Evolutionary conservation across 1,284 basidiomycete genomes (phyloP).

Genomic region (Rhodotorula mucilaginosa): DNA sequence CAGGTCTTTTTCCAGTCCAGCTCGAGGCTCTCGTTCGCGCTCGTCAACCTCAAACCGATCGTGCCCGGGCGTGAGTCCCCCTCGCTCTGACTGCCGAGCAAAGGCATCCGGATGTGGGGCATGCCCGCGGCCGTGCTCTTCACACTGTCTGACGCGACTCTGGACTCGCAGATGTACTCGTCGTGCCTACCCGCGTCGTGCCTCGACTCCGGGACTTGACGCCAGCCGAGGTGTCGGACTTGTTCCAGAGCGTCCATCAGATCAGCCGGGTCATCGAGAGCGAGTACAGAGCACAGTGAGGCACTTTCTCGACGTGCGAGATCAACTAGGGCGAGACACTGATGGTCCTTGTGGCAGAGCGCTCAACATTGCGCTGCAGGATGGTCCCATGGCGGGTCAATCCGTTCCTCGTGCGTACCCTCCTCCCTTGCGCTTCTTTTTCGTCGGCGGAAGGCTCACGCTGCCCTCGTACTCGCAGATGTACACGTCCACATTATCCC

Average conservation of each 20-base stretch:
- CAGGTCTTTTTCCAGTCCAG: conserved; percentile 69
- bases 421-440: conserved; percentile 72
- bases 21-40: conserved; percentile 65
- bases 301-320: conserved; percentile 62
- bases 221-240: conserved; percentile 66
- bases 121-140: too few species aligned
- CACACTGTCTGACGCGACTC: background rate
- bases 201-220: conserved; percentile 71
- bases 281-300: conserved; percentile 53
- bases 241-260: conserved; percentile 70
- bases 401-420: conserved; percentile 78
- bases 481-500: conserved; percentile 88
- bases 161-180: conserved; percentile 70
- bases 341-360: conserved; percentile 1
- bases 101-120: background rate
- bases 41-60: conserved; percentile 90
- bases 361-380: conserved; percentile 56
- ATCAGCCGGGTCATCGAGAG: conserved; percentile 51
- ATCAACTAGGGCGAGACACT: background rate
- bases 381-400: conserved; percentile 78
- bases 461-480: conserved; percentile 48
- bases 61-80: conserved; percentile 79
- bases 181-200: conserved; percentile 73
- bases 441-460: conserved; percentile 45
- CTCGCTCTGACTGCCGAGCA: background rate